Base-by-base conservation (phyloP, 495 filamentous ascomycete genomes). In the Symbiotaphrina buchneri region DNA sequence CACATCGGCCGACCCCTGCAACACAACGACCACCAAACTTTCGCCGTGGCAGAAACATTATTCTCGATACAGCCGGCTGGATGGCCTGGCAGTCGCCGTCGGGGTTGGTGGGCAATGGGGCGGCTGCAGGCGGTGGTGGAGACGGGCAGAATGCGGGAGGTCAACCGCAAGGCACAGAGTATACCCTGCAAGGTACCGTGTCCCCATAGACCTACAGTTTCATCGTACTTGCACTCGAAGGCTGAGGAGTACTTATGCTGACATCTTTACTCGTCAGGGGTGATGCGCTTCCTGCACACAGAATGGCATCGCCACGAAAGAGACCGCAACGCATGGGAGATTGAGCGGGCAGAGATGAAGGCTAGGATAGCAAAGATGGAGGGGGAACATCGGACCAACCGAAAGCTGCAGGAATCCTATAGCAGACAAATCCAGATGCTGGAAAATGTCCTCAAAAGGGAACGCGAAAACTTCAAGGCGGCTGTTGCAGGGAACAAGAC, bases 261-360 rank as follows among this genome's bases (percentile, higher is more conserved):
- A 21, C 10, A 19, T 18, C 18, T 24, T 27, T 11, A 28, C 8
- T 11, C 11, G 13, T 21, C 41, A 95, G 85, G 87, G 46, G 87
- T 99, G 21, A 99, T 99, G 87, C 83, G 87, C 49, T 95, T 95
- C 51, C 71, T 99, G 21, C 90, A 95, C 58, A 85, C 84, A 21
- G 87, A 99, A 66, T 95, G 87, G 87, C 90, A 99, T 51, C 73
- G 80, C 39, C 85, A 95, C 46, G 87, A 99, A 51, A 78, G 87
- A 54, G 90, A 93, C 43, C 74, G 90, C 42, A 99, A 99, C 51
- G 75, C 80, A 14, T 99, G 87, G 87, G 87, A 95, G 46, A 97
- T 97, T 47, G 87, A 97, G 54, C 71, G 80, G 46, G 87, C 90
- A 37, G 87, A 95, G 59, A 97, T 97, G 87, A 95, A 93, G 54